These are phyloP conservation scores for Stephania yunnanensis DNA, from an alignment of 164 flowering plant genomes.

Conservation along the genomic window DNA sequence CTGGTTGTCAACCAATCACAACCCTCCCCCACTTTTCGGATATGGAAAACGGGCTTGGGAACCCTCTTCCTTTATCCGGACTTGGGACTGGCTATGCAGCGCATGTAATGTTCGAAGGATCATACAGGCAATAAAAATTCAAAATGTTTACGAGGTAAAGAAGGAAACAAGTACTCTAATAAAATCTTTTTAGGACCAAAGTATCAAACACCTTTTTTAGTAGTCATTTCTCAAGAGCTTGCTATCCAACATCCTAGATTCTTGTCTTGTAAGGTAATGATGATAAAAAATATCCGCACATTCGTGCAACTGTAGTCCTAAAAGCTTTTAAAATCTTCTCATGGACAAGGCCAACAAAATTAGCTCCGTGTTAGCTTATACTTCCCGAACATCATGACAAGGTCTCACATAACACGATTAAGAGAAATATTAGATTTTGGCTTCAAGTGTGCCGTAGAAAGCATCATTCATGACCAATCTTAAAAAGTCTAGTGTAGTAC, in stretches of 20 bases:
- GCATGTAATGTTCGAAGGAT: too few species aligned
- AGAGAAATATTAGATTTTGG: neutral
- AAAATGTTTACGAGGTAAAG: neutral
- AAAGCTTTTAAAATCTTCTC: neutral
- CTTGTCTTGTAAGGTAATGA: neutral
- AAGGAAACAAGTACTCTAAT: neutral
- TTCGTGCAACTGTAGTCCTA: neutral
- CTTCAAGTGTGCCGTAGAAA: neutral
- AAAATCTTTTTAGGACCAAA: neutral
- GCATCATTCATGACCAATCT: neutral
- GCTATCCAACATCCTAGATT: neutral
- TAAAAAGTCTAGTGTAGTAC: neutral
- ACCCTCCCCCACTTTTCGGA: too few species aligned
- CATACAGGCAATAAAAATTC: neutral
- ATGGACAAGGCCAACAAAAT: neutral
- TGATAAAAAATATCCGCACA: neutral
- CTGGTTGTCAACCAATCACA: too few species aligned
- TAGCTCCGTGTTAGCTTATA: neutral
- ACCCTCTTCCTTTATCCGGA: too few species aligned
- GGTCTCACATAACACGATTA: neutral
- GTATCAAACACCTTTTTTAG: neutral
- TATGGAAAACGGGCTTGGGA: too few species aligned
- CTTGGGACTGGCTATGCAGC: too few species aligned
- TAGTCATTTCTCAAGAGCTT: neutral
- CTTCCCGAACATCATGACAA: neutral